Conservation (phyloP, 257 asterid species). For the Nicotiana tabacum region DNA sequence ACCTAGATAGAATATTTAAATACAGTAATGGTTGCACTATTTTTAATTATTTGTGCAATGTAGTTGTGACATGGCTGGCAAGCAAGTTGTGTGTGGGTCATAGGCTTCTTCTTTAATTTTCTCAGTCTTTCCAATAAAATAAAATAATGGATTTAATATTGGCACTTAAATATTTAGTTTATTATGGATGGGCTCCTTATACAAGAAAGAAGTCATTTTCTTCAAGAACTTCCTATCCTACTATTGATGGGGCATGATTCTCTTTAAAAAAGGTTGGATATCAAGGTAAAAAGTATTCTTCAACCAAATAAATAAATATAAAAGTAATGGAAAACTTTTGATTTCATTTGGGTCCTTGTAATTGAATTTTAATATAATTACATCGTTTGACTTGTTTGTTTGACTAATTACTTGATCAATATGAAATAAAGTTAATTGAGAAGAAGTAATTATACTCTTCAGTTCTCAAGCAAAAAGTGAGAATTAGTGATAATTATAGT, state of each 20-base stretch:
- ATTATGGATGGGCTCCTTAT: neutral
- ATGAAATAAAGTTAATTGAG: no score
- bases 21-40: neutral
- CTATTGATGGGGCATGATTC: neutral
- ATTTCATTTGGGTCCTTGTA: no score
- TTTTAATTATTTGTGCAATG: neutral
- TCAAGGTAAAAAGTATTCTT: neutral
- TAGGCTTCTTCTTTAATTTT: neutral
- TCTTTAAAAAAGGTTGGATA: neutral
- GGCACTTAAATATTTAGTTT: neutral
- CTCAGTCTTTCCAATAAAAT: neutral
- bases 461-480: no score
- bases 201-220: neutral
- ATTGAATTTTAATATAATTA: no score
- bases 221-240: neutral
- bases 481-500: no score
- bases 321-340: constrained; percentile 10
- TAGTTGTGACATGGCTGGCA: constrained; percentile 12
- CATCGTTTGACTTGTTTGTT: no score
- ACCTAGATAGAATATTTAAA: neutral
- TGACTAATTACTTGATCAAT: no score
- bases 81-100: constrained; percentile 6
- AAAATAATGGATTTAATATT: neutral
- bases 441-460: no score
- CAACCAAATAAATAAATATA: neutral